These are phyloP conservation scores for Verticillium zaregamsianum DNA, from an alignment of 2,329 filamentous ascomycete genomes.

Conservation along the genomic window DNA sequence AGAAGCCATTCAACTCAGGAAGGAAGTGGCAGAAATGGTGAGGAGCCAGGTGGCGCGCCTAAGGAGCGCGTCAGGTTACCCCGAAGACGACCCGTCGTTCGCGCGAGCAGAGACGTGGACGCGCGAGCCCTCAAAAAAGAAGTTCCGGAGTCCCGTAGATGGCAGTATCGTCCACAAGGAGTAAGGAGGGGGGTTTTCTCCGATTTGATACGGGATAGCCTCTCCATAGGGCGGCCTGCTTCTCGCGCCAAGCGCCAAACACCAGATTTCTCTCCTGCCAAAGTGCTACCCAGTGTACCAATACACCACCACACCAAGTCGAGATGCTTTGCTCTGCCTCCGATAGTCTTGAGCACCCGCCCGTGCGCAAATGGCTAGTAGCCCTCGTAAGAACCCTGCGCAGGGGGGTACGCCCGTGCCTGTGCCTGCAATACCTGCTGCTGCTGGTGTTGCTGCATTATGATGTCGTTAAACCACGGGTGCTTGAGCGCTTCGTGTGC, in stretches of 20 bases:
- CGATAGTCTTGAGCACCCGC: slow-evolving; percentile 24
- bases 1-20: slow-evolving; percentile 69
- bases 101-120: slow-evolving; percentile 80
- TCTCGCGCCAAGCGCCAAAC: background rate
- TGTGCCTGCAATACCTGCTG: slow-evolving; percentile 39
- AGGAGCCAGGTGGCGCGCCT: slow-evolving; percentile 78
- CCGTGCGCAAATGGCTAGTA: slow-evolving; percentile 28
- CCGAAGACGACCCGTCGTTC: slow-evolving; percentile 75
- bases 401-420: slow-evolving; percentile 32
- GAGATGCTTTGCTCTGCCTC: background rate
- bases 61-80: slow-evolving; percentile 64
- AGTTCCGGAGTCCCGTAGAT: slow-evolving; percentile 50
- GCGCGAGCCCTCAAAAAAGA: slow-evolving; percentile 41
- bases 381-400: slow-evolving; percentile 23
- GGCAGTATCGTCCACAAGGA: slow-evolving; percentile 38
- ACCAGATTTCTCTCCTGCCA: background rate
- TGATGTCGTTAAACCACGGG: slow-evolving; percentile 82
- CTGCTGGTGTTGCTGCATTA: slow-evolving; percentile 50
- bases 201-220: background rate
- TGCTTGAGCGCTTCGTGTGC: slow-evolving; percentile 84
- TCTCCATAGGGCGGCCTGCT: background rate
- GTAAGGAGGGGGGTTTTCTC: background rate
- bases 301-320: background rate
- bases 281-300: background rate
- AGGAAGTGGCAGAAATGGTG: slow-evolving; percentile 75